phyloP scores from a whole-genome alignment of 1,139 yeast species.

The Taphrina flavorubra region DNA sequence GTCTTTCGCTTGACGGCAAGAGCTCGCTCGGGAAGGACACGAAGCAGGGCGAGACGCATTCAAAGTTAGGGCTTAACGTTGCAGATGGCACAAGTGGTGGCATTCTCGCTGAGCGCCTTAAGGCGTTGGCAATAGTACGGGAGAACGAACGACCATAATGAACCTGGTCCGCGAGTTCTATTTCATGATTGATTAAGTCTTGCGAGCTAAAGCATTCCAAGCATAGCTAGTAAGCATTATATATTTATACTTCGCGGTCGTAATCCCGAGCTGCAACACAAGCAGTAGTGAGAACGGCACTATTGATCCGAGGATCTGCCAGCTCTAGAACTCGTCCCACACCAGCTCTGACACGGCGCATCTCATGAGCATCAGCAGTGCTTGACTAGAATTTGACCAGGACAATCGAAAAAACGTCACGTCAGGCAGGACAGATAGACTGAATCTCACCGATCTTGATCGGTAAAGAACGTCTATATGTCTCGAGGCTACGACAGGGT shows the following conservation, averaged over 20 bases:
- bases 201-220: not conserved
- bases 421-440: too few relatives aligned
- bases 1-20: constrained; percentile 3
- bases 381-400: not conserved
- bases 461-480: not conserved
- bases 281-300: not conserved
- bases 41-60: not conserved
- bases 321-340: not conserved
- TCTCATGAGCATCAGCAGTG: not conserved
- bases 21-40: not conserved
- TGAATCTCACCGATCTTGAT: not conserved
- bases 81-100: constrained; percentile 5
- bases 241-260: not conserved
- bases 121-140: constrained; percentile 19
- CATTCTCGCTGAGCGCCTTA: constrained; percentile 23
- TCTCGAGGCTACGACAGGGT: constrained; percentile 32
- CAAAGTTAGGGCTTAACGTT: too few relatives aligned
- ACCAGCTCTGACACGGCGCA: not conserved
- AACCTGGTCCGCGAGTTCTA: not conserved
- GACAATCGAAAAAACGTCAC: too few relatives aligned
- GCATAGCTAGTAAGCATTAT: not conserved
- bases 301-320: not conserved
- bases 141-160: constrained; percentile 13
- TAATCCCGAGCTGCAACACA: not conserved
- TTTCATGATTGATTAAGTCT: too few relatives aligned